Evolutionary conservation across 108 stramenopile species (phyloP).

Genomic region (Nitzschia inconspicua): DNA sequence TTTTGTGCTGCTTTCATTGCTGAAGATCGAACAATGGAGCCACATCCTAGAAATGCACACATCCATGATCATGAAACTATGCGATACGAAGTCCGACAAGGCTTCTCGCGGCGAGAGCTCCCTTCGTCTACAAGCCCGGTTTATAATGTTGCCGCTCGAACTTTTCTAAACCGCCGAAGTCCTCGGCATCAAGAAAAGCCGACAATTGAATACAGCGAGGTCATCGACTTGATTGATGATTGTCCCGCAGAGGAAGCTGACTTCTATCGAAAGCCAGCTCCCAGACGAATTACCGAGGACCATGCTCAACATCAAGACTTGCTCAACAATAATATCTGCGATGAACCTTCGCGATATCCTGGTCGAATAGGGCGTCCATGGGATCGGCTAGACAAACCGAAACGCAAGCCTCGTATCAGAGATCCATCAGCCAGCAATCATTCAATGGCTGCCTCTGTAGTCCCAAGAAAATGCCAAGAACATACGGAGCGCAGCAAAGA

Average conservation of each 20-base stretch:
- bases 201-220: neutral
- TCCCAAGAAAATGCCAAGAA: neutral
- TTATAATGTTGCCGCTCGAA: constrained; percentile 13
- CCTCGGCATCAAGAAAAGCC: neutral
- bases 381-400: neutral
- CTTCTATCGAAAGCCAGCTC: neutral
- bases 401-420: constrained; percentile 7
- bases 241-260: neutral
- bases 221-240: neutral
- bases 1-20: too few relatives aligned
- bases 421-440: constrained; percentile 23
- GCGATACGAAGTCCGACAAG: too few relatives aligned
- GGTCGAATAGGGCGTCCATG: constrained; percentile 1
- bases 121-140: neutral
- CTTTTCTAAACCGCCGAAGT: neutral
- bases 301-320: too few relatives aligned
- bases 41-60: too few relatives aligned
- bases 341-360: too few relatives aligned
- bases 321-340: too few relatives aligned
- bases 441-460: constrained; percentile 8
- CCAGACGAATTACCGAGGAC: constrained; percentile 13
- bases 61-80: too few relatives aligned
- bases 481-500: neutral
- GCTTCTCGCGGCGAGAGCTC: too few relatives aligned
- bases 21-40: too few relatives aligned